Evolutionary conservation across 2,329 filamentous ascomycete genomes (phyloP), one percentile per base, ranked within the genome.

Genomic region (Fusarium lateritium): DNA sequence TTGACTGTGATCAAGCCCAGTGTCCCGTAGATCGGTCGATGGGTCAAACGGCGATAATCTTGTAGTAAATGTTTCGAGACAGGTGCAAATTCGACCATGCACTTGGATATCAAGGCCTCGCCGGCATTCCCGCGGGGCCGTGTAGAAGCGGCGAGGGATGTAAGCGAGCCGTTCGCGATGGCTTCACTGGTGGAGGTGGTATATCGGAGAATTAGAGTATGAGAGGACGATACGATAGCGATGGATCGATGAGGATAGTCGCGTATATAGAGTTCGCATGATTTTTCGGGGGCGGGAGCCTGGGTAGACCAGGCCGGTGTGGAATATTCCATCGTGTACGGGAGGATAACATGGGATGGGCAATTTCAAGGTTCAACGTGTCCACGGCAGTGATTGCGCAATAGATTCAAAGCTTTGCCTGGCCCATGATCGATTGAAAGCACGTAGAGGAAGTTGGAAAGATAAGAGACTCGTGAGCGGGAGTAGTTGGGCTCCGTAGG

Each of bases 161-260:
- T 80, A 63, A 88, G 84, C 46, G 86, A 89, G 66, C 86, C 86
- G 82, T 89, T 89, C 54, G 83, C 80, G 67, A 85, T 83, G 33
- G 83, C 77, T 66, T 91, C 91, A 77, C 82, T 86, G n/a, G 87
- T 85, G 19, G 88, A 86, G 47, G 88, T 83, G 77, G 88, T 94
- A 82, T 96, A 90, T 66, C 93, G 91, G 77, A 98, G 93, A 70
- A 97, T 91, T 73, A 98, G 86, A 76, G 91, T 92, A 79, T 97
- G 91, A 21, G 90, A 88, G 40, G 90, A 83, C 31, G 94, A 94
- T 38, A 91, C 91, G 70, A 98, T 90, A 69, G 94, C 94, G 78
- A 98, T 94, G 70, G 94, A 92, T 70, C 95, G 92, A 78, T 94
- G 89, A 71, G 94, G 94, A 76, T 93, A 89, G 77, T 98, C 94